phyloP scores from a whole-genome alignment of 345 rosid genomes.

The Streptanthus diversifolius region DNA sequence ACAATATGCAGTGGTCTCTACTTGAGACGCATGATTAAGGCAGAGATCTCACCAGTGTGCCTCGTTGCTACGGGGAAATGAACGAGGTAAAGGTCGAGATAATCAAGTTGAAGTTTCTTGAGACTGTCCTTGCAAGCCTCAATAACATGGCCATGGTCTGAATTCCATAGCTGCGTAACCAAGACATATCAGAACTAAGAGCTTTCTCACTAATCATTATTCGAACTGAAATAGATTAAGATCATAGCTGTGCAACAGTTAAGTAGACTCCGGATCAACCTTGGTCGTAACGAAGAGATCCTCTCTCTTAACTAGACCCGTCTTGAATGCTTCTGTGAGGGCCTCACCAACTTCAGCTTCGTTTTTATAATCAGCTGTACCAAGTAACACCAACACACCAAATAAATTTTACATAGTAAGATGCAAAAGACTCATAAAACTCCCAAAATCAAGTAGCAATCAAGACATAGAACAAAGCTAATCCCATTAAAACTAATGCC shows the following conservation, averaged over 20 bases:
- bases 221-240: not conserved
- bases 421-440: not conserved
- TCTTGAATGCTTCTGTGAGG: slow-evolving; percentile 58
- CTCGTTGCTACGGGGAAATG: slow-evolving; percentile 81
- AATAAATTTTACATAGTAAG: not conserved
- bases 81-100: slow-evolving; percentile 80
- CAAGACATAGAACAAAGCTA: not conserved
- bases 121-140: slow-evolving; percentile 89
- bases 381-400: not conserved
- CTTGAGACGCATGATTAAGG: not conserved
- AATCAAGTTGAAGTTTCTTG: slow-evolving; percentile 82
- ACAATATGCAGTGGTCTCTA: not conserved
- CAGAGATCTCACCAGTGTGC: slow-evolving; percentile 60
- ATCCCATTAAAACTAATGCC: not conserved
- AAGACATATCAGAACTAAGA: not conserved
- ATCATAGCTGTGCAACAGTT: not conserved
- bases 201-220: not conserved
- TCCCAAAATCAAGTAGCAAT: not conserved
- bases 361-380: slow-evolving; percentile 69
- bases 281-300: slow-evolving; percentile 84
- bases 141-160: slow-evolving; percentile 85
- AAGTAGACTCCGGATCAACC: slow-evolving; percentile 33
- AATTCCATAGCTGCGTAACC: slow-evolving; percentile 77
- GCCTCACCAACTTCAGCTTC: slow-evolving; percentile 78
- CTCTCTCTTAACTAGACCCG: slow-evolving; percentile 71